These are phyloP conservation scores for Rhododendron simsii DNA, from an alignment of 148 eudicot genomes.

Conservation along the genomic window DNA sequence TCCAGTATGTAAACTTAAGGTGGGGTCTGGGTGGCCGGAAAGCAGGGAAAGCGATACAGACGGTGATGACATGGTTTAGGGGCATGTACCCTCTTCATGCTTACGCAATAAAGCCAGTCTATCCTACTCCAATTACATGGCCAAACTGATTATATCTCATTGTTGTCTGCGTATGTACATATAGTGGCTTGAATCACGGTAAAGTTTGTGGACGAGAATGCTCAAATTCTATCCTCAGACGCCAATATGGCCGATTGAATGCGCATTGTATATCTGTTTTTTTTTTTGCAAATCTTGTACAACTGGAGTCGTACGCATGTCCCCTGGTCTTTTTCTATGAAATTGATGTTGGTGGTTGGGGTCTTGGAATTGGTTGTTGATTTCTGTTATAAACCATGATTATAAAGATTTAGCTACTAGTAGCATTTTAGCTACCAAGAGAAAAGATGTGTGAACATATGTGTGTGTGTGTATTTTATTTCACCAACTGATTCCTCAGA, in stretches of 20 bases:
- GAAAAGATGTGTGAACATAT: neutral
- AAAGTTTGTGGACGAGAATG: neutral
- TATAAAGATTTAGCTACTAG: neutral
- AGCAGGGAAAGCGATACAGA: constrained; percentile 18
- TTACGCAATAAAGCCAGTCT: neutral
- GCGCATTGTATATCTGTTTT: neutral
- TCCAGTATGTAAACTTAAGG: constrained; percentile 27
- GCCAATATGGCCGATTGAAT: neutral
- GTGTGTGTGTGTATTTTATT: neutral
- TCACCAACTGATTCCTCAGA: neutral
- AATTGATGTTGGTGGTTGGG: neutral
- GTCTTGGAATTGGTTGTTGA: neutral
- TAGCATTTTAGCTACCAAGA: neutral
- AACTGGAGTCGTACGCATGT: neutral
- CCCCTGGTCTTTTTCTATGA: neutral
- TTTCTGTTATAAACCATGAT: neutral
- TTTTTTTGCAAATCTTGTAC: neutral
- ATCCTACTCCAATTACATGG: constrained; percentile 21
- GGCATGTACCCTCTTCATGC: neutral
- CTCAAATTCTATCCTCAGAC: neutral
- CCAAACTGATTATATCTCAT: neutral
- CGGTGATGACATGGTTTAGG: constrained; percentile 27
- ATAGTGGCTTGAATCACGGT: neutral
- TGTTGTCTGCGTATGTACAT: neutral
- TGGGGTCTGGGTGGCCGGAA: constrained; percentile 21